Base-by-base conservation (phyloP, 495 filamentous ascomycete genomes). In the Baudoinia panamericana region DNA sequence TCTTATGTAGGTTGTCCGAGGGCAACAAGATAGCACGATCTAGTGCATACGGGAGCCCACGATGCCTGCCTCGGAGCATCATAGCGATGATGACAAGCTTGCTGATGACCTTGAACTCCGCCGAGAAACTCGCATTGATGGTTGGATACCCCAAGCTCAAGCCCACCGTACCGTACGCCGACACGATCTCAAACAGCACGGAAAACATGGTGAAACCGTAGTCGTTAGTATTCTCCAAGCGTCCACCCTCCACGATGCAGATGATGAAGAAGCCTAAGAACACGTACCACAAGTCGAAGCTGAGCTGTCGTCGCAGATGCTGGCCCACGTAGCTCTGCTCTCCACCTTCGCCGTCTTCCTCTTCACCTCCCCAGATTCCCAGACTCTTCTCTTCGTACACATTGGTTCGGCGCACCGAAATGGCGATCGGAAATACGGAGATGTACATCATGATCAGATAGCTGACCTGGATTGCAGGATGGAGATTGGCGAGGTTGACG, bases 381-480 rank as follows among this genome's bases (percentile, higher is more conserved):
- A 96, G 71, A 39, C 82, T 87, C 52, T 81, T 81, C 56, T 96
- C 88, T 59, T 96, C 88, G 66, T 96, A 96, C 8, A 94, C 87
- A 58, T 96, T 96, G 25, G 88, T 95, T 36, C 83, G 72, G 42
- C 88, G 80, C 52, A 95, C 75, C 20, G 81, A 88, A 42, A 96
- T 94, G 46, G 88, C 88, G 51, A 95, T 88, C 19, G 88, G 88
- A 52, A 93, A 84, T 28, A 93, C 83, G 32, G 88, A 93, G 46
- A 96, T 96, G 58, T 96, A 96, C 88, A 96, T 96, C 88, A 96
- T 96, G 60, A 96, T 76, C 61, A 94, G 60, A 64, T 93, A 95
- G 13, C 85, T 93, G 3, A 90, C 82, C 54, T 96, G 88, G 10
- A 94, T 84, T 1, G 79, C 88, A 0, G 88, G 88, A 52, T 95